A percentile compares a stretch with the other conserved stretches of the same genome.
Evolutionary conservation across 2,329 filamentous ascomycete genomes (phyloP).

Genomic region (Calonectria ilicicola): DNA sequence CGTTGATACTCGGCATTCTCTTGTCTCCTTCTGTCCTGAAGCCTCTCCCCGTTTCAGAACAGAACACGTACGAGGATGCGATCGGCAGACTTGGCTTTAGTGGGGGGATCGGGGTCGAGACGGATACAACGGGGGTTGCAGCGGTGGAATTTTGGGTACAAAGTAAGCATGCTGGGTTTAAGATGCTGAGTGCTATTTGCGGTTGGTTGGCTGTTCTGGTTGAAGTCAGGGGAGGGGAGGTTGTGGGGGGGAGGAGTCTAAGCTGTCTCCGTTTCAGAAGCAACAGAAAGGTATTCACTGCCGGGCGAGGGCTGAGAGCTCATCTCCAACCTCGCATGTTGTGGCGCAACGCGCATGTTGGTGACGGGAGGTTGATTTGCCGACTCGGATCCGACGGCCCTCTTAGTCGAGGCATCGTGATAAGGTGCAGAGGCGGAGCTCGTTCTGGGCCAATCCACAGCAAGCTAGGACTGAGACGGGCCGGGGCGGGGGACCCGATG

Average conservation of each 20-base stretch:
- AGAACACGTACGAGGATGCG: not conserved
- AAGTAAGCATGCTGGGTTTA: not conserved
- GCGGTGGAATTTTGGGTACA: not conserved
- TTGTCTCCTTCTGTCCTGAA: not conserved
- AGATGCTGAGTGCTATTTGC: not conserved
- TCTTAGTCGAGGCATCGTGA: not conserved
- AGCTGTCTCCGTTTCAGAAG: not conserved
- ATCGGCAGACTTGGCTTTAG: not conserved
- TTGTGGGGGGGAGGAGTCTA: not conserved
- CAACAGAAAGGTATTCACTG: not conserved
- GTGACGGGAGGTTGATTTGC: not conserved
- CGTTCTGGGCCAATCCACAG: conserved; percentile 1
- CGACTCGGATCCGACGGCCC: not conserved
- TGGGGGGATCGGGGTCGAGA: not conserved
- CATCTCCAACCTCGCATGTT: not conserved
- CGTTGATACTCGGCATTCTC: not conserved
- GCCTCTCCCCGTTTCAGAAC: not conserved
- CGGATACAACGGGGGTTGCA: not conserved
- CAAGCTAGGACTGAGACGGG: not conserved
- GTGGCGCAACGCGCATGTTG: not conserved
- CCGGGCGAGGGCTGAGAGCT: not conserved
- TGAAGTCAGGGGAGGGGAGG: not conserved
- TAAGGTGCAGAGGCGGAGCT: not conserved
- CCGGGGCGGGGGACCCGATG: not conserved
- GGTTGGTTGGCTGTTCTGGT: not conserved